Percentiles rank a stretch among this genome's conserved stretches.
Evolutionary conservation across 345 rosid species (phyloP).

Genomic region (Physaria fendleri): DNA sequence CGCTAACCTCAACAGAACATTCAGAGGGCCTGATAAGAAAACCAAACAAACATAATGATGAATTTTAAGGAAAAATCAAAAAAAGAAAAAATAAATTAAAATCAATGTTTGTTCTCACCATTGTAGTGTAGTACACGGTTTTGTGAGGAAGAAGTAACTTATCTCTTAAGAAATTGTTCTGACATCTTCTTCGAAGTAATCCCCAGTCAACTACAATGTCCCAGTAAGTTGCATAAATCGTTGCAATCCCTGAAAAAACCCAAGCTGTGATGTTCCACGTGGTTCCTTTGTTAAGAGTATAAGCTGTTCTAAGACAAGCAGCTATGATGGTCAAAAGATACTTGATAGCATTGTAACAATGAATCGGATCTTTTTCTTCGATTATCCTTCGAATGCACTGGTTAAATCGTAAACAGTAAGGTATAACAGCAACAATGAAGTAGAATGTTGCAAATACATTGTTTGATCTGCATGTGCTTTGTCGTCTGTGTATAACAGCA

Average conservation of each 20-base stretch:
- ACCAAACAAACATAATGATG: no score
- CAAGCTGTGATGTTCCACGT: conserved; percentile 41
- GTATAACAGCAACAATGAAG: conserved; percentile 55
- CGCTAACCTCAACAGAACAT: conserved; percentile 54
- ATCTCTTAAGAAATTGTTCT: conserved; percentile 57
- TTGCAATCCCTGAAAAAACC: conserved; percentile 43
- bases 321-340: conserved; percentile 57
- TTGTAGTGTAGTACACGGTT: conserved; percentile 43
- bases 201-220: conserved; percentile 70
- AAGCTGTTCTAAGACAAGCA: conserved; percentile 52
- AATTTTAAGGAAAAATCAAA: no score
- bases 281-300: conserved; percentile 25
- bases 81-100: no score
- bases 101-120: conserved; percentile 44
- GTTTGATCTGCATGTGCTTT: conserved; percentile 33
- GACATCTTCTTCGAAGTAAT: conserved; percentile 45
- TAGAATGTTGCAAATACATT: conserved; percentile 33
- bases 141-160: conserved; percentile 54
- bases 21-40: conserved; percentile 32
- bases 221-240: conserved; percentile 52
- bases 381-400: conserved; percentile 53
- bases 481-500: conserved; percentile 40
- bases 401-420: conserved; percentile 48
- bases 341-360: conserved; percentile 49
- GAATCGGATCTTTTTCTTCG: conserved; percentile 45